phyloP scores from a whole-genome alignment of 768 basidiomycete species.

The Psilocybe sp. region DNA sequence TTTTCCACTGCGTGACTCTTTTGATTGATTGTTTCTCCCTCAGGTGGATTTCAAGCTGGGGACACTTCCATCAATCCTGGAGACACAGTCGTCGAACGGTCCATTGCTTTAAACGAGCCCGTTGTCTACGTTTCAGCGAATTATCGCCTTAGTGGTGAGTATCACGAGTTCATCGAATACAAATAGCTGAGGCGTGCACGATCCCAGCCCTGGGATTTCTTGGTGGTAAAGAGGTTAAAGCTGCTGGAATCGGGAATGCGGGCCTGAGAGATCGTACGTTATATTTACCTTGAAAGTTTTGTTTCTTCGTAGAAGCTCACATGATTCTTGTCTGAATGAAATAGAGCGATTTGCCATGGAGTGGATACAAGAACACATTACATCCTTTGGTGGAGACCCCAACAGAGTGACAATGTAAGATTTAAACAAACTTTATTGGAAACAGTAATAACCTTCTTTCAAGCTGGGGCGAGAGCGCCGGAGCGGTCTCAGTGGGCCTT shows the following conservation, averaged over 20 bases:
- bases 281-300: neutral
- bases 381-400: conserved; percentile 51
- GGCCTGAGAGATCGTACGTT: conserved; percentile 50
- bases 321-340: neutral
- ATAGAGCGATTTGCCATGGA: conserved; percentile 45
- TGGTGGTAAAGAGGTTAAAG: conserved; percentile 35
- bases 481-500: conserved; percentile 16
- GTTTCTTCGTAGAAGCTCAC: no score
- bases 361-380: conserved; percentile 54
- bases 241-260: conserved; percentile 42
- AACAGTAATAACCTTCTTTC: neutral
- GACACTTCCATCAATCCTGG: conserved; percentile 20
- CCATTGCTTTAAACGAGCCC: conserved; percentile 28
- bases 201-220: conserved; percentile 36
- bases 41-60: conserved; percentile 30
- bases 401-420: conserved; percentile 36
- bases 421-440: neutral
- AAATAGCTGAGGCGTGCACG: neutral
- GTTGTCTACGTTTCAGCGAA: conserved; percentile 38
- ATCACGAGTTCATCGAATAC: neutral
- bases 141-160: conserved; percentile 31
- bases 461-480: conserved; percentile 23
- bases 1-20: neutral
- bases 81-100: conserved; percentile 27
- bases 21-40: neutral